Conservation (phyloP, 331 rosid species). For the Rhamnella rubrinervis region DNA sequence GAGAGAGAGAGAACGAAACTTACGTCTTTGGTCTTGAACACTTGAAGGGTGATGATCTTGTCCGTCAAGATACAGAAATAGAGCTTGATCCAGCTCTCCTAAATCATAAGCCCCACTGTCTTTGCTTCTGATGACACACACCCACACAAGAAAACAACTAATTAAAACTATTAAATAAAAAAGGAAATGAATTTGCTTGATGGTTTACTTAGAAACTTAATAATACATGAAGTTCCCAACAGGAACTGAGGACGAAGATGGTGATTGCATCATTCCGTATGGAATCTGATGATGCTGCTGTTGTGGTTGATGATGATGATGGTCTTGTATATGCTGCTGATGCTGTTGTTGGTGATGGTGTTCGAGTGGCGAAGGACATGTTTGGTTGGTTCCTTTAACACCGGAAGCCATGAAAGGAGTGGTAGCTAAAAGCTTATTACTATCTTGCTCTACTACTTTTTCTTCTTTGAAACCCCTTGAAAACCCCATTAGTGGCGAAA, state of each 20-base stretch:
- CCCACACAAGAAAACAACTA: neutral
- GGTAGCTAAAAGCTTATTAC: constrained; percentile 22
- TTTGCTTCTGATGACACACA: constrained; percentile 46
- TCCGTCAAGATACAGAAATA: constrained; percentile 86
- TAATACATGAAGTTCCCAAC: constrained; percentile 61
- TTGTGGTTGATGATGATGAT: constrained; percentile 17
- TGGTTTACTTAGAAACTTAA: neutral
- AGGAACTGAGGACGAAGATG: constrained; percentile 48
- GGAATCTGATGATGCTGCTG: constrained; percentile 42
- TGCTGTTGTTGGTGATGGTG: constrained; percentile 29
- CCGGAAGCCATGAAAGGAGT: constrained; percentile 56
- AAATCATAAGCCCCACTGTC: constrained; percentile 78
- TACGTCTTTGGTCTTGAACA: constrained; percentile 76
- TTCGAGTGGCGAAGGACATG: constrained; percentile 36
- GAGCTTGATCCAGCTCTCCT: constrained; percentile 91
- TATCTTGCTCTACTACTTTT: neutral
- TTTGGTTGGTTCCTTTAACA: constrained; percentile 37
- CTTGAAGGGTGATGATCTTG: constrained; percentile 50
- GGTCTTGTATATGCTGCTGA: constrained; percentile 29
- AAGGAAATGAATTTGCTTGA: neutral
- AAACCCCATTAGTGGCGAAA: constrained; percentile 43
- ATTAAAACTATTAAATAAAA: neutral
- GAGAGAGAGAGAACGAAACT: constrained; percentile 24
- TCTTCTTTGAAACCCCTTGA: constrained; percentile 23
- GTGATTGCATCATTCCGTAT: constrained; percentile 71